Evolutionary conservation across 202 grass and related monocot genomes (phyloP), one percentile per base, ranked within the genome.

Genomic region (Panicum hallii): DNA sequence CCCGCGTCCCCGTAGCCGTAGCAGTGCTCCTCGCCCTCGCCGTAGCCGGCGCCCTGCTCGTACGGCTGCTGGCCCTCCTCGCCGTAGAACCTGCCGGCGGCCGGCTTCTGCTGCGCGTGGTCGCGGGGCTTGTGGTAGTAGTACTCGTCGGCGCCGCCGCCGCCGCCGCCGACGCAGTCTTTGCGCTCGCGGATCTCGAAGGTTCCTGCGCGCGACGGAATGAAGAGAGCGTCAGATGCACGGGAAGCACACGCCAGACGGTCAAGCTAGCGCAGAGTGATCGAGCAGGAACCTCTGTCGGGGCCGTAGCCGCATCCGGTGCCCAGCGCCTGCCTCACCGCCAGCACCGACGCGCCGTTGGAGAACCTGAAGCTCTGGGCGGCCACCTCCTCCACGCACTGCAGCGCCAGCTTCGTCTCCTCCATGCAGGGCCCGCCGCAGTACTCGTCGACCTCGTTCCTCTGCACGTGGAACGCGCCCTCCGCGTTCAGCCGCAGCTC

Each of bases 341-440:
- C 93, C 2, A 80, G 74, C 81, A 95, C 52, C 15, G 83, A 81
- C 1, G 90, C 88, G 46, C 93, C 93, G 11, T 92, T 90, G 81
- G 81, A 83, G 84, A 95, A 95, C 46, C 23, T 23, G 85, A 95
- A 95, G 79, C 73, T 79, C 23, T 89, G 10, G 84, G 70, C 32
- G 53, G 85, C 46, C 56, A 88, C 67, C 36, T 77, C 89, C 82
- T 95, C 91, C 32, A 98, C 93, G 82, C 95, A 98, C 42, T 72
- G 79, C 49, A 95, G 91, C 78, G 92, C 89, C 23, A 93, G 62
- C 77, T 93, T 79, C 70, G 93, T 98, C 89, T 95, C 93, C 67
- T 68, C 30, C 6, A 95, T 12, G 89, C 95, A 98, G 42, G 89
- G 85, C 13, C 95, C 93, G 2, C 87, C 72, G 74, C 95, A 98